A percentile compares a stretch with the other conserved stretches of the same genome.
phyloP scores from a whole-genome alignment of 1,284 basidiomycete species.

The Ceratobasidium papillatum region DNA sequence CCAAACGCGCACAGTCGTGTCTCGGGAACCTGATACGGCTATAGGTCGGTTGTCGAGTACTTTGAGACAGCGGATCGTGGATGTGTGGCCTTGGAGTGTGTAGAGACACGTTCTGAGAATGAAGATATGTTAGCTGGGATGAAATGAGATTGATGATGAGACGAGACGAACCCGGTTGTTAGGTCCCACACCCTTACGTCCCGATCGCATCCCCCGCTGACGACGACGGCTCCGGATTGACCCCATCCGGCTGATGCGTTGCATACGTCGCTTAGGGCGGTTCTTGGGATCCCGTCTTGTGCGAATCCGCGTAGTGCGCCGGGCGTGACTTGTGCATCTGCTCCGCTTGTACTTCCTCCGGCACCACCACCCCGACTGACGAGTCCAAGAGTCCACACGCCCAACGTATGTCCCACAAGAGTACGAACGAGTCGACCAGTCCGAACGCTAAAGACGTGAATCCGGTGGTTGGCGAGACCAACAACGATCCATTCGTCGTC shows the following conservation, averaged over 20 bases:
- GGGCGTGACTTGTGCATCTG: constrained; percentile 24
- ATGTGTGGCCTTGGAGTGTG: constrained; percentile 83
- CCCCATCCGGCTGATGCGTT: constrained; percentile 74
- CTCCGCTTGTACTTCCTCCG: background rate
- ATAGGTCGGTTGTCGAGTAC: constrained; percentile 88
- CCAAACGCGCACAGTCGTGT: constrained; percentile 90
- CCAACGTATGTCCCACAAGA: constrained; percentile 84
- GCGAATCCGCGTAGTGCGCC: constrained; percentile 7
- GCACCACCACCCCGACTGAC: constrained; percentile 57
- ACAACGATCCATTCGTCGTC: constrained; percentile 89
- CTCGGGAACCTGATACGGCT: constrained; percentile 89
- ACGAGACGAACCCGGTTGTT: constrained; percentile 67
- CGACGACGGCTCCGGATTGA: constrained; percentile 72
- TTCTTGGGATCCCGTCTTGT: background rate
- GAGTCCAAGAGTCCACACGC: constrained; percentile 92
- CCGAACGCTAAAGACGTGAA: constrained; percentile 86
- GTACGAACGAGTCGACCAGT: constrained; percentile 83
- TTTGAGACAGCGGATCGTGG: constrained; percentile 91
- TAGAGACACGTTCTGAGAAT: constrained; percentile 77
- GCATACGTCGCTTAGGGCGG: constrained; percentile 63
- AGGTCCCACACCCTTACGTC: constrained; percentile 92
- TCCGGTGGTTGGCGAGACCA: constrained; percentile 87
- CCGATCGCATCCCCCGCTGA: constrained; percentile 94
- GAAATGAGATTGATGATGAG: background rate
- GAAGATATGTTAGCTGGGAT: background rate